Evolutionary conservation across 176 grass and related monocot species (phyloP).

Genomic region (Carex cristatella): DNA sequence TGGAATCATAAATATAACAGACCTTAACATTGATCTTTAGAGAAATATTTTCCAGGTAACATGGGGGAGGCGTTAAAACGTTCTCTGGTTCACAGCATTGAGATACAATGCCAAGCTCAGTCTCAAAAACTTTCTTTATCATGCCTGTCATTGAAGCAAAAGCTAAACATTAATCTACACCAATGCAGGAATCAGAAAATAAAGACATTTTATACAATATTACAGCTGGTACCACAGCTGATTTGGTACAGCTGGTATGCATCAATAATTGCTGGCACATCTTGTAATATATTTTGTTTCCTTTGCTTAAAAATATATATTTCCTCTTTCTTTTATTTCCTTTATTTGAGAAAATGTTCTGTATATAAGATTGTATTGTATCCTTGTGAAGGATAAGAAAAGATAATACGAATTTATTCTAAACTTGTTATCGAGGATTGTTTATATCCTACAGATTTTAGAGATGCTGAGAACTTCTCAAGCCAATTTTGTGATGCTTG

Average conservation of each 20-base stretch:
- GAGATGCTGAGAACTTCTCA: not conserved
- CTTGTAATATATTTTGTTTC: no score
- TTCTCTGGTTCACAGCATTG: constrained; percentile 59
- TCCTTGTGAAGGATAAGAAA: no score
- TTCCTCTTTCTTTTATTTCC: no score
- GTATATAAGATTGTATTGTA: no score
- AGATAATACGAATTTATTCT: no score
- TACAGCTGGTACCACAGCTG: no score
- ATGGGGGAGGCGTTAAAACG: constrained; percentile 16
- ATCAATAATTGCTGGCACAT: no score
- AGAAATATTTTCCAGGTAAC: constrained; percentile 76
- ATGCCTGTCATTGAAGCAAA: constrained; percentile 36
- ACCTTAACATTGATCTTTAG: constrained; percentile 96
- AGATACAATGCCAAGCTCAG: constrained; percentile 68
- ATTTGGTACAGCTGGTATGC: no score
- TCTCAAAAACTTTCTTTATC: constrained; percentile 64
- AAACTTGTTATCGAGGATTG: not conserved
- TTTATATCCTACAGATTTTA: not conserved
- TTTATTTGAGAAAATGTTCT: no score
- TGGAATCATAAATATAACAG: not conserved
- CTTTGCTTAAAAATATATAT: no score
- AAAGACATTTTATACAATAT: not conserved
- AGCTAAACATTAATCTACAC: not conserved
- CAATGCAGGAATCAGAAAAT: not conserved
- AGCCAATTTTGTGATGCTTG: constrained; percentile 16